These are phyloP conservation scores for Pichia sp. DNA, from an alignment of 1,139 yeast species.

Conservation along the genomic window DNA sequence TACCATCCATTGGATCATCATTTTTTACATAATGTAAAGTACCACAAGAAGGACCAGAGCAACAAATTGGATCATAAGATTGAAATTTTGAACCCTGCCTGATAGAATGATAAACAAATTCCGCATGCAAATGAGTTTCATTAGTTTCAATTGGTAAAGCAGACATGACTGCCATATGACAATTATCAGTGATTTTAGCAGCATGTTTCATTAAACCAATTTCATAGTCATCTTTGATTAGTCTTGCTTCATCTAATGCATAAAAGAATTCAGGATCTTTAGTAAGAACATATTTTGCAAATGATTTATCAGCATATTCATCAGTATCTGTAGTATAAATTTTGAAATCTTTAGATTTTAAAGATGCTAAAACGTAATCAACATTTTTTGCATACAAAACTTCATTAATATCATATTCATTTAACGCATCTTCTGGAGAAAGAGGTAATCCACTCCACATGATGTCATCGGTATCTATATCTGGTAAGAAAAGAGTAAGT, in stretches of 20 bases:
- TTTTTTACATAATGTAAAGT: slow-evolving; percentile 87
- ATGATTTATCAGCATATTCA: slow-evolving; percentile 32
- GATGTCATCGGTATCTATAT: slow-evolving; percentile 79
- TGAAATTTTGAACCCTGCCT: slow-evolving; percentile 88
- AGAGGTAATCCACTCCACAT: slow-evolving; percentile 96
- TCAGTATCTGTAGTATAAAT: slow-evolving; percentile 43
- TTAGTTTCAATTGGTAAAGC: slow-evolving; percentile 82
- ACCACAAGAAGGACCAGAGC: slow-evolving; percentile 88
- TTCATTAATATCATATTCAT: slow-evolving; percentile 71
- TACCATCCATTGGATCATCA: slow-evolving; percentile 42
- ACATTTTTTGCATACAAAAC: slow-evolving; percentile 57
- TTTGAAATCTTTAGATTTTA: slow-evolving; percentile 18
- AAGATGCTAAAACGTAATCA: slow-evolving; percentile 19
- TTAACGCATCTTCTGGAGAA: slow-evolving; percentile 55
- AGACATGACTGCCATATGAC: slow-evolving; percentile 88
- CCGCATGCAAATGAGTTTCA: slow-evolving; percentile 93
- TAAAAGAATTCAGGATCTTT: slow-evolving; percentile 49
- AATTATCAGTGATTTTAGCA: slow-evolving; percentile 74
- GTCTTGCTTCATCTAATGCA: slow-evolving; percentile 81
- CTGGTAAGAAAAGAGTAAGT: slow-evolving; percentile 70
- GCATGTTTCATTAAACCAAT: slow-evolving; percentile 72
- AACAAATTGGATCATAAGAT: slow-evolving; percentile 93
- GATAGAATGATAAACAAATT: slow-evolving; percentile 85
- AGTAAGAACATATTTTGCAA: slow-evolving; percentile 34
- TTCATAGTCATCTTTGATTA: slow-evolving; percentile 80